Evolutionary conservation across 768 basidiomycete species (phyloP), one percentile per base, ranked within the genome.

Genomic region (Mycena haematopus): DNA sequence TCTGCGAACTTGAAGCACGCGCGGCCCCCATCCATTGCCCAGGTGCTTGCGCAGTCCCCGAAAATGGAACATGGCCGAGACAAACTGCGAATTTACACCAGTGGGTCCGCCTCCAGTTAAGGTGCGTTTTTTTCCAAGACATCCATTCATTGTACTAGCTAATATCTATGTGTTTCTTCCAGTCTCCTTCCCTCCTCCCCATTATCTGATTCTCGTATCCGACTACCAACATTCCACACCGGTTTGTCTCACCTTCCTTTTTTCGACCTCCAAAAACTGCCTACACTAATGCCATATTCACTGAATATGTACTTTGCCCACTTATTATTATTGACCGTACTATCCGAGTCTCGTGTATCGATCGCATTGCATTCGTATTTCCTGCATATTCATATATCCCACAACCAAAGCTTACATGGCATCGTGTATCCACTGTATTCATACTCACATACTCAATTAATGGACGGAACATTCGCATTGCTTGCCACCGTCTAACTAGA

Each of bases 1-100:
- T 77, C 80, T 19, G 69, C 75, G 25, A 84, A 83, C 66, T 73
- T 84, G 44, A 82, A 80, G 64, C 77, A 80, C 42, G 79, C 79
- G 53, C 74, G 82, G 46, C 82, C 84, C 2, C 83, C 85, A 1
- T 86, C 85, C 0, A 86, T 87, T 56, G 83, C 80, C 11, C 84
- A 86, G 67, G 82, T 87, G 1, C 72, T 86, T 13, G 81, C 66
- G 21, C 60, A 60, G 46, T 63, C 62, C 21, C 66, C 66, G 8
- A 62, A 63, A 42, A 67, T 67, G 65, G 65, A 66, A 45, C 58
- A 63, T 25, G 66, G 66, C 6, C 53, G 58, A 50, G 61, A 57
- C 53, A 67, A 57, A 21, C 42, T 58, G 17, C 62, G 66, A 7
- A 44, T 25, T 19, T 66, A 66, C 29, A 56, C 59, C 47, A 67